phyloP scores from a whole-genome alignment of 2,329 filamentous ascomycete genomes.

The Orbilia oligospora region DNA sequence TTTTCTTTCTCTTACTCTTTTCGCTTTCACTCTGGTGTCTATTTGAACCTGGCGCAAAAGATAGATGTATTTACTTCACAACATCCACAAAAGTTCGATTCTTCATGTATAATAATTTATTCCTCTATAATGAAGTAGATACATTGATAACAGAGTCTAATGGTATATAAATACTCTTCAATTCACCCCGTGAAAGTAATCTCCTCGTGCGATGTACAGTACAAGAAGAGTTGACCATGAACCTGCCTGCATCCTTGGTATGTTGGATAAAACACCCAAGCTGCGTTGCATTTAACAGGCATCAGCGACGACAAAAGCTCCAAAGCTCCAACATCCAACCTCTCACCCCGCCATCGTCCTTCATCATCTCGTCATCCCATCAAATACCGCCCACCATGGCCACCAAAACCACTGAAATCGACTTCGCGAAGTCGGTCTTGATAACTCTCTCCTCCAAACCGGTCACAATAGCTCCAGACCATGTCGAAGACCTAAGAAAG shows the following conservation, averaged over 20 bases:
- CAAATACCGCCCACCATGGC: constrained; percentile 69
- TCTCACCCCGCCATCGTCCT: constrained; percentile 14
- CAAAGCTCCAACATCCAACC: constrained; percentile 35
- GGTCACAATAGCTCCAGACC: constrained; percentile 85
- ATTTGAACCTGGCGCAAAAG: constrained; percentile 43
- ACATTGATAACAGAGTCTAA: constrained; percentile 33
- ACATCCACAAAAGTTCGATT: constrained; percentile 49
- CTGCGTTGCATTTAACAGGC: constrained; percentile 39
- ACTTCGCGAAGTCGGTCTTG: constrained; percentile 88
- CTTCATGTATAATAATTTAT: constrained; percentile 58
- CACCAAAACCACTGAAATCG: constrained; percentile 87
- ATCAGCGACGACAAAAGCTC: constrained; percentile 37
- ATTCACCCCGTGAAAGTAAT: no score
- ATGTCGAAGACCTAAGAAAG: constrained; percentile 86
- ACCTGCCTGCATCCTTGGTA: neutral
- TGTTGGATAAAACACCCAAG: neutral
- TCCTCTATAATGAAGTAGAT: constrained; percentile 46
- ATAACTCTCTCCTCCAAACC: constrained; percentile 82
- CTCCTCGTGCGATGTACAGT: neutral
- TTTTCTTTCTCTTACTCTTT: constrained; percentile 19
- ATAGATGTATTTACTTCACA: constrained; percentile 58
- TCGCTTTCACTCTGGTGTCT: constrained; percentile 42
- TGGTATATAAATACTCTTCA: neutral
- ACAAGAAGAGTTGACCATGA: neutral
- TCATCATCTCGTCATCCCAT: constrained; percentile 17